phyloP scores from a whole-genome alignment of 23 red algal genomes.

The Gracilaria domingensis region DNA sequence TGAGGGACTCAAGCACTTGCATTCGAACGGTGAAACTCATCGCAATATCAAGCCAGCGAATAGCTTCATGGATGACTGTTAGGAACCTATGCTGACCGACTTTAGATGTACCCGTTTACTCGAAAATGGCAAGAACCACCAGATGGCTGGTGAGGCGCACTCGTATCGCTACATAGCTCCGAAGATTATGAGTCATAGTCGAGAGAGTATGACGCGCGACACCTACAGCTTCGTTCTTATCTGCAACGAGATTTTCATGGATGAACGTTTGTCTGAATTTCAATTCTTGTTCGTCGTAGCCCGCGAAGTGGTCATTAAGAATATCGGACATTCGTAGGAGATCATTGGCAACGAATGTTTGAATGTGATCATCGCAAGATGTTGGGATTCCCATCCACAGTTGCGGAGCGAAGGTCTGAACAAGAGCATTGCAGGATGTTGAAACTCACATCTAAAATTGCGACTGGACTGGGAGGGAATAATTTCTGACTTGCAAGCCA shows the following conservation, averaged over 20 bases:
- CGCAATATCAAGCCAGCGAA: conserved; percentile 96
- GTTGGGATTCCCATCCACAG: conserved; percentile 76
- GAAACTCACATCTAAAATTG: too few species aligned
- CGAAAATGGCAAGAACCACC: conserved; percentile 57
- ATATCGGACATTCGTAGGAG: conserved; percentile 83
- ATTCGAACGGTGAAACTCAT: conserved; percentile 77
- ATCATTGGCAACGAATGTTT: conserved; percentile 77
- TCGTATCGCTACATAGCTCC: conserved; percentile 97
- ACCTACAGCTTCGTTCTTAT: conserved; percentile 93
- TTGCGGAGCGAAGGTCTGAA: too few species aligned
- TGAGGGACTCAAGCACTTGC: conserved; percentile 79
- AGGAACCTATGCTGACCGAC: conserved; percentile 86
- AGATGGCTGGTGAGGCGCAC: conserved; percentile 94
- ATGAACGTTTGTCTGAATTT: conserved; percentile 87
- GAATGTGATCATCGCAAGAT: conserved; percentile 70
- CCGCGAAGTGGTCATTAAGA: conserved; percentile 90
- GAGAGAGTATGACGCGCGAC: conserved; percentile 91
- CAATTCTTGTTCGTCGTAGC: conserved; percentile 91
- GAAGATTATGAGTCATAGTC: conserved; percentile 88
- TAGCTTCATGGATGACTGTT: conserved; percentile 75
- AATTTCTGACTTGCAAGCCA: conserved; percentile 66
- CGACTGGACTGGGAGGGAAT: conserved; percentile 88
- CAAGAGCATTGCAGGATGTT: too few species aligned
- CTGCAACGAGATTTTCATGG: conserved; percentile 95
- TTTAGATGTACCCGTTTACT: conserved; percentile 92